Base-by-base conservation (phyloP, 2,329 filamentous ascomycete genomes). In the Fusarium beomiforme region DNA sequence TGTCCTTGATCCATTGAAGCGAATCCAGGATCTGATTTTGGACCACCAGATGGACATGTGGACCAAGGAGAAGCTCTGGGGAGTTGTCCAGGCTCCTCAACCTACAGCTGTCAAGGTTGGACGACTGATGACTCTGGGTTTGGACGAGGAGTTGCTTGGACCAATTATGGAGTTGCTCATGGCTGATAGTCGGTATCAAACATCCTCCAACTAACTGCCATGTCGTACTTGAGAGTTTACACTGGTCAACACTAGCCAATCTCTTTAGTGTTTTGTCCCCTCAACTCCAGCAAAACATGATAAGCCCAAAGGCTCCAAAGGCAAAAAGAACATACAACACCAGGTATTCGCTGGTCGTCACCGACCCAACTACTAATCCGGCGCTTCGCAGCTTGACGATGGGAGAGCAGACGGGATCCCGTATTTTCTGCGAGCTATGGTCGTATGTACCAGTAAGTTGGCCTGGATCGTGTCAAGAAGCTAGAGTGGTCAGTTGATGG, bases 11-110 rank as follows among this genome's bases (percentile, higher is more conserved):
- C 51, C 56, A 6, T 63, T 63, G 36, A 44, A 66, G 16, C 59
- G 70, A 5, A 62, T 79, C 1, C 59, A 67, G 11, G 56, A 70
- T 14, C 44, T 76, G 0, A 49, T 79, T 8, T 49, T 72, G 26
- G 75, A 79, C 33, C 76, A 64, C 12, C 77, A 79, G 58, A 77
- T 77, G 51, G 75, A 74, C 6, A 76, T 78, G 53, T 59, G 53
- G 39, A 49, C 64, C 12, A 79, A 79, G 44, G 74, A 77, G 23
- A 73, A 67, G 31, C 58, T 79, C 4, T 77, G 75, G 76, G 51
- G 68, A 8, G 56, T 70, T 29, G 31, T 76, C 5, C 61, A 55
- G 26, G 57, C 71, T 11, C 47, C 65, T 16, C 62, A 72, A 19
- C 61, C 71, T 1, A 57, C 54, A 1, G 50, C 59, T 3, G 56